Base-by-base conservation (phyloP, 176 grass and related monocot genomes). In the Juncus inflexus region DNA sequence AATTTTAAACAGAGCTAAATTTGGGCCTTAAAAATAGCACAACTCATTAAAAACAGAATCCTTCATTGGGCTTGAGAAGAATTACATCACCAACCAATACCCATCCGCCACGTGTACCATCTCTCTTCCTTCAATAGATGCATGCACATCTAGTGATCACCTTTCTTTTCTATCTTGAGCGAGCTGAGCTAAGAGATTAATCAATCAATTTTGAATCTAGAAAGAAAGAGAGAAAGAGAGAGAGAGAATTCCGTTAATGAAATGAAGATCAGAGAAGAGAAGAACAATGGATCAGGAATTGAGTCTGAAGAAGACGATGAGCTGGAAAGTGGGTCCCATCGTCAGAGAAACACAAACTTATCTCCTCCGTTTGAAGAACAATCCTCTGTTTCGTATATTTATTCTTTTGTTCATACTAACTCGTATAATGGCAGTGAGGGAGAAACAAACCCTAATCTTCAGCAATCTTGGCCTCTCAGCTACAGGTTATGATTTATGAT, bases 401-500 rank as follows among this genome's bases (percentile, higher is more conserved):
- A 58, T 19, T 36, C 74, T 36, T 68, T 68, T 61, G 41, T 51
- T 42, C 56, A 15, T 7, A 47, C 3, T 41, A 39, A 4, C 58
- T 76, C 55, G 1, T 11, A 15, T 13, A 59, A 4, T 35, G 37
- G 1, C 9, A 47, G 43, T 47, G 43, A 47, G 4, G 43, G 19
- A 28, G 19, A 28, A 28, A 28, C 19, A 28, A 28, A 28, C 19
- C 19, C 19, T 28, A 28, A 47, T 6, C 43, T 47, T 35, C 67
- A 60, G 62, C 51, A 47, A 60, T 40, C 67, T 11, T 94, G 89
- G 89, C 89, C 89, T 8, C 66, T 75, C 72, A 94, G 84, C 52
- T 94, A 85, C 75, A 88, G 81, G 89, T 90, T 14, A 13, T 35
- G 9, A 15, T 35, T 1, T 28, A 28, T 28, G 19, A 28, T 28